Evolutionary conservation across 768 basidiomycete species (phyloP).

Genomic region (Thelephora ganbajun): DNA sequence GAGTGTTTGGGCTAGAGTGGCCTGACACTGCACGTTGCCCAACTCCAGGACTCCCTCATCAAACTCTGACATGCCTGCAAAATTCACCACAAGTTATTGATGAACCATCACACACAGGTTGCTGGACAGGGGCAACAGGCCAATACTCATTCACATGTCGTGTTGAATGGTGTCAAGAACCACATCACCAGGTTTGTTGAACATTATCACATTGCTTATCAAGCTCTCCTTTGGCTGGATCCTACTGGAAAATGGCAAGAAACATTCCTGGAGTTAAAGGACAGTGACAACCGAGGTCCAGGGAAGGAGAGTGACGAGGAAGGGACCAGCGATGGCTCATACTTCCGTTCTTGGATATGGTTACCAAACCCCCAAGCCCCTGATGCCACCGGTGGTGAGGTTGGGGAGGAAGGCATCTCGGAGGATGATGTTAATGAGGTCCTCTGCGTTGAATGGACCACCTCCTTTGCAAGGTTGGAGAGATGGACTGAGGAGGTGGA

Average conservation of each 20-base stretch:
- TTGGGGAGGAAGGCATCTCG: background rate
- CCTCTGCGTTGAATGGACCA: constrained; percentile 6
- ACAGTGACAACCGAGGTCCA: background rate
- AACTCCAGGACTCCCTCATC: no score
- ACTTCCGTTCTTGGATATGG: background rate
- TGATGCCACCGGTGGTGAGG: background rate
- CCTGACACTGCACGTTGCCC: no score
- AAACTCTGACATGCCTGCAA: no score
- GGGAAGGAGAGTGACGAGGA: background rate
- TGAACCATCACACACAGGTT: background rate
- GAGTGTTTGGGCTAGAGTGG: no score
- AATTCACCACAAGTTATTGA: no score
- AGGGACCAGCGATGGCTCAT: background rate
- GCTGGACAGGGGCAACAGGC: background rate
- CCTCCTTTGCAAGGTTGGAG: background rate
- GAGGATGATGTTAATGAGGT: constrained; percentile 1
- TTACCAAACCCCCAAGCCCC: background rate
- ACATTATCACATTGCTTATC: constrained; percentile 2
- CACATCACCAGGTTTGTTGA: background rate
- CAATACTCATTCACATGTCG: background rate
- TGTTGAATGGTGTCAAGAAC: background rate
- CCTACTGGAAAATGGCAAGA: background rate
- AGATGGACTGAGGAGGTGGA: constrained; percentile 7
- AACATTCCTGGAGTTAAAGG: background rate
- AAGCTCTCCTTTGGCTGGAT: constrained; percentile 3